Conservation (phyloP, 176 grass and related monocot species). For the Stipa capillata region DNA sequence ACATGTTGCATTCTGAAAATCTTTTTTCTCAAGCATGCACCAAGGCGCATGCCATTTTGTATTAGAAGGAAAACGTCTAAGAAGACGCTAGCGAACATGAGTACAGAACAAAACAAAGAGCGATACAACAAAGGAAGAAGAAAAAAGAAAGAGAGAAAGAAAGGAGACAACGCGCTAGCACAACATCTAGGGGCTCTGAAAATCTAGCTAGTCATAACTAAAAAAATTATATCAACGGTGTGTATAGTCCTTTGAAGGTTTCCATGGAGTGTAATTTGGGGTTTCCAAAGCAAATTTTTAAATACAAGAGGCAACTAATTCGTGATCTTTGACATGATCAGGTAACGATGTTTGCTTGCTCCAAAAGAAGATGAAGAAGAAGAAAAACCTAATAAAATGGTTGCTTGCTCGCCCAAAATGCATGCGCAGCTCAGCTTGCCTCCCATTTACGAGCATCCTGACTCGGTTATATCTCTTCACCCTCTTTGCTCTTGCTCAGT, state of each 20-base stretch:
- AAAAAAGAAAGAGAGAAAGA: too few relatives aligned
- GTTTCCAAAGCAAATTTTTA: background rate
- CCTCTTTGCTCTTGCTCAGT: background rate
- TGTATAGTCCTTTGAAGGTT: background rate
- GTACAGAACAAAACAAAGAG: too few relatives aligned
- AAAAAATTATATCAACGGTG: background rate
- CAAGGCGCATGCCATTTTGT: too few relatives aligned
- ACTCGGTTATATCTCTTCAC: background rate
- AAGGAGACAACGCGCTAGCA: too few relatives aligned
- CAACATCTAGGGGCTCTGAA: too few relatives aligned
- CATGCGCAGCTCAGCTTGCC: background rate
- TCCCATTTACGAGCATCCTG: too few relatives aligned
- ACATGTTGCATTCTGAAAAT: background rate
- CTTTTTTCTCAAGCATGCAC: too few relatives aligned
- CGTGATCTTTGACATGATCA: background rate
- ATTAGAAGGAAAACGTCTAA: too few relatives aligned
- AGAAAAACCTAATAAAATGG: background rate
- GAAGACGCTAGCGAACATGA: too few relatives aligned
- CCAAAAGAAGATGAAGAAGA: background rate
- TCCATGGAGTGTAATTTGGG: background rate
- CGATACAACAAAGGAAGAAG: too few relatives aligned
- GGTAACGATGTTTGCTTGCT: background rate
- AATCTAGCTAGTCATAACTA: too few relatives aligned
- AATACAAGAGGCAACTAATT: background rate
- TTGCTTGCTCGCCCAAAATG: background rate